Base-by-base conservation (phyloP, 495 filamentous ascomycete species). In the Tricharina praecox region DNA sequence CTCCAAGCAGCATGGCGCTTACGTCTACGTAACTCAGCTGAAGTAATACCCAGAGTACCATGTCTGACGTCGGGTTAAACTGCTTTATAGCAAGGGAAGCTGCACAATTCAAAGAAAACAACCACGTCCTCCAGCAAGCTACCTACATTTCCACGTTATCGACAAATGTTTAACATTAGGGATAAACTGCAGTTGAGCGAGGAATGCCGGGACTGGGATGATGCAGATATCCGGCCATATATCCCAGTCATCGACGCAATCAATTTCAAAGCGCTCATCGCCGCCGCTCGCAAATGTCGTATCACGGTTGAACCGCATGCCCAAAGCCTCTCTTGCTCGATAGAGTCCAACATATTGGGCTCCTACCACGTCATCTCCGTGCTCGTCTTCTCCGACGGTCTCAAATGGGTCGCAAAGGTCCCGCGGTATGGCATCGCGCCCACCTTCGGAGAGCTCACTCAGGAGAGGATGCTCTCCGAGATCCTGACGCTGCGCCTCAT, bases 351-450 rank as follows among this genome's bases (percentile, higher is more conserved):
- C 28, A 32, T 32, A 5, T 13, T 32, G 28, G 46, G 32, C 7
- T 52, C 34, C 7, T 48, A 5, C 45, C 50, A 52, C 28, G 9
- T 48, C 8, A n/a, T 48, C 3, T 36, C 32, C 9, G 13, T 39
- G 15, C 13, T 48, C 15, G 8, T 3, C 7, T 48, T 48, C 10
- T 40, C 33, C 19, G 35, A 48, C 35, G 46, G 46, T 3, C 3
- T 20, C 9, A 48, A 26, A 24, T 48, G 46, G 46, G 23, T 39
- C 24, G 16, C 36, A 2, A 26, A 33, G 4, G 11, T 48, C 7
- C 46, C 46, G 4, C 28, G 28, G 13, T 32, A 32, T 32, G 8
- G 16, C 2, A 36, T 18, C 7, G 35, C 20, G 9, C 7, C 23
- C 0, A 39, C 36, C n/a, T 39, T 39, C 23, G 46, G 46, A 41